A percentile compares a stretch with the other conserved stretches of the same genome.
Evolutionary conservation across 2,329 filamentous ascomycete species (phyloP).

Genomic region (Trichoderma afroharzianum): DNA sequence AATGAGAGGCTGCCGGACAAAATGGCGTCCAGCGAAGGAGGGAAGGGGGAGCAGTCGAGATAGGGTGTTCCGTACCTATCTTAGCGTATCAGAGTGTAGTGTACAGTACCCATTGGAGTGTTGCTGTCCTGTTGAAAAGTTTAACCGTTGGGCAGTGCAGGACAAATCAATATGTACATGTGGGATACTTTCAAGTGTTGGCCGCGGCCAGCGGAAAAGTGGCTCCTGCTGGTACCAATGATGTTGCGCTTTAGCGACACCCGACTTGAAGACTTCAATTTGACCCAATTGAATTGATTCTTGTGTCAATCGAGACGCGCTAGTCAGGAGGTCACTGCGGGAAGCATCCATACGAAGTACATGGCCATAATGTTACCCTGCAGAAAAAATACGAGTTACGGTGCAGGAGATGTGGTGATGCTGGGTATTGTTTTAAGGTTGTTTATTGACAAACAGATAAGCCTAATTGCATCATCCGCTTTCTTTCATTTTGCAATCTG

Average conservation of each 20-base stretch:
- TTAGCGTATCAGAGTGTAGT: constrained; percentile 1
- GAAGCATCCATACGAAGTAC: not conserved
- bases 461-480: not conserved
- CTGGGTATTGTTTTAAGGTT: not conserved
- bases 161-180: not conserved
- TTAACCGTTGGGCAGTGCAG: constrained; percentile 5
- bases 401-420: not conserved
- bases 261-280: not conserved
- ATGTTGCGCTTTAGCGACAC: constrained; percentile 4
- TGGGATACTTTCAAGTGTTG: not conserved
- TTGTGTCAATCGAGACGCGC: constrained; percentile 8
- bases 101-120: not conserved
- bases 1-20: constrained; percentile 3
- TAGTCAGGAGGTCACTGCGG: constrained; percentile 5
- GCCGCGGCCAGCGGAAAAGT: not conserved
- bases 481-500: not conserved
- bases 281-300: not conserved
- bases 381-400: not conserved
- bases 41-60: constrained; percentile 14
- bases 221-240: not conserved
- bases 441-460: not conserved
- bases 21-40: not conserved
- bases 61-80: constrained; percentile 4
- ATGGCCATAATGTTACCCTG: not conserved
- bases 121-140: constrained; percentile 13